Base-by-base conservation (phyloP, 345 rosid genomes). In the Clausena lansium region DNA sequence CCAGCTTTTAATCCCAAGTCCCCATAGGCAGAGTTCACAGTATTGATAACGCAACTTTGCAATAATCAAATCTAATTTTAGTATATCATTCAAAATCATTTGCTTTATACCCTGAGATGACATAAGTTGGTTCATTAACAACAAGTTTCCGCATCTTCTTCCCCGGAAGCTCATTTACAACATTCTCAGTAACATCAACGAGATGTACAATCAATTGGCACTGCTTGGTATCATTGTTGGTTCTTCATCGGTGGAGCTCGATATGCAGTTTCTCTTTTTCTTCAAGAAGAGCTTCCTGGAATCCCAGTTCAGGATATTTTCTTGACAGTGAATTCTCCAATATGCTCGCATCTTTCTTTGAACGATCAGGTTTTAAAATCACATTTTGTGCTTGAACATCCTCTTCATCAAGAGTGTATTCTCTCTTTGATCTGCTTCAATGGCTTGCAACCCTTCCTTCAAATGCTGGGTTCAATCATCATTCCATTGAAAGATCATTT, bases 201-300 rank as follows among this genome's bases (percentile, higher is more conserved):
- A 81, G 76, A 80, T 80, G 89, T 71, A 82, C 83, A n/a, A 86
- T 86, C 58, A 86, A 67, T n/a, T 74, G 84, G 25, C 86, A 84
- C 47, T 86, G 87, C 66, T 78, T 58, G n/a, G 65, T 30, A n/a
- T 86, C 86, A 15, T 76, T 65, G 47, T 33, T 66, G 22, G 86
- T 79, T 70, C 76, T 63, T 47, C 84, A 84, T 52, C 83, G 58
- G 7, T 80, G 84, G 36, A 86, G 74, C 82, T 86, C 87, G 19
- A 82, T 66, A 5, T 78, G 81, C 6, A 86, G 83, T 68, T 84
- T 86, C 66, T 41, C 79, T 45, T 74, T 84, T 71, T 86, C 87
- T 77, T 82, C 81, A n/a, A 7, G 78, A 27, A 84, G 82, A 17
- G 86, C 87, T 59, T 84, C 84, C 28, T 71, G 36, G 78, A 84